Percentiles rank a stretch among this genome's conserved stretches.
Conservation (phyloP, 1,284 basidiomycete species). For the Malassezia globosa region DNA sequence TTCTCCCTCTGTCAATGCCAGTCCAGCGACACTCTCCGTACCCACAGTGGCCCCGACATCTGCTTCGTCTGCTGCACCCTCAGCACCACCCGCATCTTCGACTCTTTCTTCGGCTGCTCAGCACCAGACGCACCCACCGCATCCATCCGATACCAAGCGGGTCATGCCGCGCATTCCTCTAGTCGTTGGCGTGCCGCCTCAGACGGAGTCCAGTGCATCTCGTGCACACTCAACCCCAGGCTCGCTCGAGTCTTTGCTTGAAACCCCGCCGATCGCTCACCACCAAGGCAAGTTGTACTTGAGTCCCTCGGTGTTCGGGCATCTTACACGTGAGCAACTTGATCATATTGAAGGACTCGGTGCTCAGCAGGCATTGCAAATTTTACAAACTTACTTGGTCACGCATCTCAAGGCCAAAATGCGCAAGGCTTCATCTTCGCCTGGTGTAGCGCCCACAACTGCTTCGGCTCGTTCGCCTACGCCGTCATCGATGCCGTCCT, state of each 20-base stretch:
- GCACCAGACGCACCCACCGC: conserved; percentile 10
- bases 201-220: conserved; percentile 40
- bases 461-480: not conserved
- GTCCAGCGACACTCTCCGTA: not conserved
- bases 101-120: not conserved
- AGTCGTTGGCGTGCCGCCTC: conserved; percentile 55
- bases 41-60: not conserved
- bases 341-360: conserved; percentile 67
- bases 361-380: conserved; percentile 67
- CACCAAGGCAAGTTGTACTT: conserved; percentile 73
- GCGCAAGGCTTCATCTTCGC: conserved; percentile 20
- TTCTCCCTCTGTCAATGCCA: not conserved
- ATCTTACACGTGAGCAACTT: conserved; percentile 62
- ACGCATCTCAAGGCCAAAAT: conserved; percentile 69
- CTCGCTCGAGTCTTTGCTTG: conserved; percentile 46
- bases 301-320: conserved; percentile 70
- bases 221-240: conserved; percentile 40
- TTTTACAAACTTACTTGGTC: conserved; percentile 72
- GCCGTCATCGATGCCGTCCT: not conserved
- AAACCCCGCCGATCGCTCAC: conserved; percentile 63
- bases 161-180: conserved; percentile 53
- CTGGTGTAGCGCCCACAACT: not conserved
- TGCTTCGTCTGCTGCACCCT: conserved; percentile 7
- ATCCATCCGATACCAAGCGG: not conserved
- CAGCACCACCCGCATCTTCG: not conserved